Conservation (phyloP, 306 rosid genomes). For the Sicyos edulis region DNA sequence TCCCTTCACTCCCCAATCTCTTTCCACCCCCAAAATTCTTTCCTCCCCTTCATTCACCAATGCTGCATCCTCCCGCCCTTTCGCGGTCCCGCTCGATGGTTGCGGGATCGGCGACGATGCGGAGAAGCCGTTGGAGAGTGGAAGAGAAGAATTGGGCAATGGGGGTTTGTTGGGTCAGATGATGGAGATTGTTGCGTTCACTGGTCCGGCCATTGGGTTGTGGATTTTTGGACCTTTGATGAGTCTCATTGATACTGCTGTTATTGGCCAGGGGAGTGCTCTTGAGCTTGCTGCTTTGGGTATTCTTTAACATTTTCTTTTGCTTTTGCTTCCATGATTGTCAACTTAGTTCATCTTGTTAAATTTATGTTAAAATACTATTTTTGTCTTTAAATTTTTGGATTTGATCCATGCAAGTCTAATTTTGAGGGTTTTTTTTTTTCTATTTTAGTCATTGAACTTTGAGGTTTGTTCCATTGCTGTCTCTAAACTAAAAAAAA, state of each 20-base stretch:
- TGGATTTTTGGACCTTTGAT: conserved; percentile 81
- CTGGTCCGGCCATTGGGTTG: conserved; percentile 74
- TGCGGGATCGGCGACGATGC: not conserved
- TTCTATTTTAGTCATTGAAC: too few species aligned
- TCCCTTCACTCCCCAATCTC: not conserved
- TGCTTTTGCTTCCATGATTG: too few species aligned
- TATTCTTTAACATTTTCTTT: conserved; percentile 13
- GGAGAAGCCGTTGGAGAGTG: conserved; percentile 10
- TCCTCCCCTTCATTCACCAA: not conserved
- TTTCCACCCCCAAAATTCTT: not conserved
- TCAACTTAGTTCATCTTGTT: too few species aligned
- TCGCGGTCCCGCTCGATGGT: not conserved
- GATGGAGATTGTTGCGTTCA: conserved; percentile 58
- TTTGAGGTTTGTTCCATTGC: too few species aligned
- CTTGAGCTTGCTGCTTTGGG: conserved; percentile 93
- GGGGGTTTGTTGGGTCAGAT: conserved; percentile 58
- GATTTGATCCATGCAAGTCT: too few species aligned
- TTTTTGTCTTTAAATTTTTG: too few species aligned
- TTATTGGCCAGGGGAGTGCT: conserved; percentile 85
- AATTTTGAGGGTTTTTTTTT: too few species aligned
- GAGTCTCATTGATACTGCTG: conserved; percentile 85
- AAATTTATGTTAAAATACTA: too few species aligned
- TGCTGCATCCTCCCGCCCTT: not conserved
- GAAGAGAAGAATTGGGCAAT: conserved; percentile 30
- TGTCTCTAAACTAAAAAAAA: too few species aligned